These are phyloP conservation scores for Allomyces javanicus DNA, from an alignment of 192 early-diverging fungal genomes.

Conservation along the genomic window DNA sequence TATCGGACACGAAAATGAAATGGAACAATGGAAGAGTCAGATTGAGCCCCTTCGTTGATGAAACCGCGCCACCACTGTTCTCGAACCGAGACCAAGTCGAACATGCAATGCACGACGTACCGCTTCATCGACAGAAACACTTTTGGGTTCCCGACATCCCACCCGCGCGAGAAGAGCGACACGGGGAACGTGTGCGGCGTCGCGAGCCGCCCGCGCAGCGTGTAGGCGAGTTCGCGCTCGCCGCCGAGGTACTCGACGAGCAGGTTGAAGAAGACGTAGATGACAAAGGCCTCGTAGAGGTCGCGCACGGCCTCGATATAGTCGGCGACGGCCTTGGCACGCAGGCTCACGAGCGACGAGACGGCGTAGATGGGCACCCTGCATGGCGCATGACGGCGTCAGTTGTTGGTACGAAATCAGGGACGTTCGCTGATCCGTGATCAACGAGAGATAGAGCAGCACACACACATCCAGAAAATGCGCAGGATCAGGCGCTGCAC, in stretches of 20 bases:
- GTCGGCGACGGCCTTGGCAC: constrained; percentile 49
- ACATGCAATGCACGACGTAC: background rate
- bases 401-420: background rate
- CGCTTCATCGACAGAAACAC: constrained; percentile 69
- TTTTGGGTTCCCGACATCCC: constrained; percentile 57
- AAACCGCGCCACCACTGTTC: no score
- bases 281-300: constrained; percentile 88
- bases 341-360: constrained; percentile 54
- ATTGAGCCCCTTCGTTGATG: no score
- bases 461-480: constrained; percentile 28
- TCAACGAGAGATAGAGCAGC: background rate
- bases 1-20: constrained; percentile 1
- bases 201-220: constrained; percentile 54
- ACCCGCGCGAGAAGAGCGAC: constrained; percentile 24
- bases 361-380: constrained; percentile 79
- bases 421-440: background rate
- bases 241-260: constrained; percentile 74
- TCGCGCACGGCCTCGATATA: constrained; percentile 82
- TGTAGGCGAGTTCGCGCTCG: constrained; percentile 60
- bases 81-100: no score
- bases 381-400: constrained; percentile 1
- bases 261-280: constrained; percentile 83
- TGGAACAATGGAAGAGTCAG: no score
- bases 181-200: constrained; percentile 68
- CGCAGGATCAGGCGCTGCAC: constrained; percentile 48